Base-by-base conservation (phyloP, 1,284 basidiomycete genomes). In the Puccinia brachypodii region DNA sequence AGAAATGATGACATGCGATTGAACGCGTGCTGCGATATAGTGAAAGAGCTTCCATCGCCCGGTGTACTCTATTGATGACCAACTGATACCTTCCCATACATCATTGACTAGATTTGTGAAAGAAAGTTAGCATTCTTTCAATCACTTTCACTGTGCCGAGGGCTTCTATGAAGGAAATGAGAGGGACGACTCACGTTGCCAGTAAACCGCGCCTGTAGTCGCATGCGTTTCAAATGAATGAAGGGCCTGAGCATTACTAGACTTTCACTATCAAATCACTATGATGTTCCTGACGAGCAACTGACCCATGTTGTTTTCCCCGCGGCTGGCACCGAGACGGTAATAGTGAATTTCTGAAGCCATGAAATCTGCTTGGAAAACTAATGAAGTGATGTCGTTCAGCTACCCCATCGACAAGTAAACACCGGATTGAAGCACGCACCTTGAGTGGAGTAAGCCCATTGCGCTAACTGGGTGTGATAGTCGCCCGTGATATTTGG, bases 31-130 rank as follows among this genome's bases (percentile, higher is more conserved):
- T 83, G 90, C 85, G 7, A 87, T 89, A 83, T 91, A 91, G 81
- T 91, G 88, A 79, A 90, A 86, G 2, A 90, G 89, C 85, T 91
- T 91, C 91, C 90, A 91, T 42, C 90, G 85, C 1, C 90, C 90
- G 1, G 89, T 90, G 83, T 90, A 90, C 84, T 91, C 90, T 84
- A 91, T 88, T 50, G 88, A 87, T 8, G 89, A 88, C 90, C 90
- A 91, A 83, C 88, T 89, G 40, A 89, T 88, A 36, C 89, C 90
- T 84, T 91, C 90, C 90, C 91, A 91, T 75, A 91, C 90, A 85
- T 91, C 91, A 84, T 91, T 91, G 77, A 91, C 87, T 85, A n/a
- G n/a, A n/a, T n/a, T n/a, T n/a, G n/a, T n/a, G n/a, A n/a, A n/a
- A n/a, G n/a, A n/a, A n/a, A n/a, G n/a, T n/a, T n/a, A n/a, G n/a